Base-by-base conservation (phyloP, 106 monocot species). In the Dactylorhiza incarnata region DNA sequence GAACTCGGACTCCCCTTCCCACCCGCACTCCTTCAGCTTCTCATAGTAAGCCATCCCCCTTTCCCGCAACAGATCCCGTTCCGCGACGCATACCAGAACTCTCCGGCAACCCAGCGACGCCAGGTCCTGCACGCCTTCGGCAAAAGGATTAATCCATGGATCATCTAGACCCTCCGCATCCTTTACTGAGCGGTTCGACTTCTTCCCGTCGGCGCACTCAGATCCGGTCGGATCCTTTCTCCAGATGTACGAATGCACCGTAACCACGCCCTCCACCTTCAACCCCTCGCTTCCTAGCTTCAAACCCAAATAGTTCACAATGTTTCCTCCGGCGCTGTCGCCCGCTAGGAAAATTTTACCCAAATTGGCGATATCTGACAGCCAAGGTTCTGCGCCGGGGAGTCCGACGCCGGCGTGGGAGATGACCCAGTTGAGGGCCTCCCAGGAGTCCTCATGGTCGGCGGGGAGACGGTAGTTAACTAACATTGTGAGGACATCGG, bases 1-100 rank as follows among this genome's bases (percentile, higher is more conserved):
- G 8, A 72, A 10, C 72, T 87, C 81, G 26, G 48, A 71, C 61
- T 78, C 49, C 71, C 87, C 83, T 7, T 22, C 52, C 77, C 77
- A 78, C n/a, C 47, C 68, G 45, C 78, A 75, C 55, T 22, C 25
- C 68, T 49, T 73, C 47, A 83, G 5, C 55, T 46, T 54, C 69
- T 73, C 70, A 5, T 11, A 73, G 15, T 83, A 83, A 25, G 50
- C 74, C 74, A 17, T 80, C 24, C 80, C 80, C 49, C 80, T 80
- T 10, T 80, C 80, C 20, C 3, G 11, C 45, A 80, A 11, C 65
- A 68, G 14, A 45, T 80, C 74, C 10, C 51, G 53, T 53, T 37
- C 74, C 9, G 74, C 80, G 1, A 66, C 67, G 51, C 74, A 49
- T 0, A 80, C 50, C 54, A 74, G 49, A 45, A 52, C 58, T 17